These are phyloP conservation scores for Soucietia sequanensis DNA, from an alignment of 805 yeast genomes.

Conservation along the genomic window DNA sequence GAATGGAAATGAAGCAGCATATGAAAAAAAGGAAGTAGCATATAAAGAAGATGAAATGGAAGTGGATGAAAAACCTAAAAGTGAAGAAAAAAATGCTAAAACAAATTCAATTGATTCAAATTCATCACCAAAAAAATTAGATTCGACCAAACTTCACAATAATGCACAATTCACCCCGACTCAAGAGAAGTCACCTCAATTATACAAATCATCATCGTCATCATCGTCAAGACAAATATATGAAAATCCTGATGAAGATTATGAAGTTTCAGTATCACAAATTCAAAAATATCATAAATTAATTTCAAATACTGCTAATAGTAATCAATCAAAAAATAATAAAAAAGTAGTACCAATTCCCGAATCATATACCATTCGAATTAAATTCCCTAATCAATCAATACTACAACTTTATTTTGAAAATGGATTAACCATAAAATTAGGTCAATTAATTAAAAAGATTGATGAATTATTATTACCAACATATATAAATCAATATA, in stretches of 20 bases:
- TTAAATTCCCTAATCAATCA: conserved; percentile 39
- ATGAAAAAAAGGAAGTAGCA: not conserved
- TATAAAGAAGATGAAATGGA: not conserved
- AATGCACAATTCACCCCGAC: not conserved
- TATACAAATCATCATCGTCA: conserved; percentile 16
- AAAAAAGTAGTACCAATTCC: conserved; percentile 14
- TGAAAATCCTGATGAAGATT: conserved; percentile 44
- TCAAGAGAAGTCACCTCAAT: conserved; percentile 10
- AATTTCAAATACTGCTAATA: conserved; percentile 24
- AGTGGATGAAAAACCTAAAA: not conserved
- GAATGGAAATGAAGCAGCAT: not conserved
- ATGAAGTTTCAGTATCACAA: conserved; percentile 37
- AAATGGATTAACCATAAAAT: conserved; percentile 20
- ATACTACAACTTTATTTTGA: conserved; percentile 35
- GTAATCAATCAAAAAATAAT: conserved; percentile 12
- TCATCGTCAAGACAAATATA: conserved; percentile 13
- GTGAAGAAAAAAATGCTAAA: not conserved
- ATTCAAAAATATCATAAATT: conserved; percentile 36
- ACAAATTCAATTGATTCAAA: not conserved
- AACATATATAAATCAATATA: conserved; percentile 26
- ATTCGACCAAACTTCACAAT: not conserved
- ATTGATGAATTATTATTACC: conserved; percentile 32
- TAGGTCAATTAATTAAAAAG: conserved; percentile 36
- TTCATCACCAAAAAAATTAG: not conserved
- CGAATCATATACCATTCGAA: conserved; percentile 26